Evolutionary conservation across 2,329 filamentous ascomycete species (phyloP).

Genomic region (Venturia carpophila): DNA sequence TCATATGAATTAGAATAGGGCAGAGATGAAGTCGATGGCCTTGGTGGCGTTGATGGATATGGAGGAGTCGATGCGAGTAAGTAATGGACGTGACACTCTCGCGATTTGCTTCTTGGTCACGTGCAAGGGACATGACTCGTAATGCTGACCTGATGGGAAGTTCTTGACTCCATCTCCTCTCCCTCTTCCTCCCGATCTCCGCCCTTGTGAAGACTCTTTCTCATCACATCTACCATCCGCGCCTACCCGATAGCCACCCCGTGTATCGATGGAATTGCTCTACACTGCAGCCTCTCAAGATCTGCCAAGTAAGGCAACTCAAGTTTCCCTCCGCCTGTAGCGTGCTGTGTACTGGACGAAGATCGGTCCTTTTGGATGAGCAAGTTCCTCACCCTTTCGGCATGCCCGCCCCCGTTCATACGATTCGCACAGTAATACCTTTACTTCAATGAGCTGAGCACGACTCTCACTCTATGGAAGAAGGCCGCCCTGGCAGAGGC

Average conservation of each 20-base stretch:
- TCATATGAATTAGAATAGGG: constrained; percentile 4
- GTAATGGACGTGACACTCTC: background rate
- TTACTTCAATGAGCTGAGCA: no score
- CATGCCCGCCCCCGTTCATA: background rate
- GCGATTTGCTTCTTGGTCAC: background rate
- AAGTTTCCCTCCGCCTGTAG: background rate
- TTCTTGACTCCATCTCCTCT: background rate
- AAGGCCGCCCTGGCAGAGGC: no score
- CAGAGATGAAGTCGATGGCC: background rate
- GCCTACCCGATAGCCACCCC: background rate
- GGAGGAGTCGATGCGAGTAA: no score
- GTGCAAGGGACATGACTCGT: background rate
- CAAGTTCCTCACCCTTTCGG: background rate
- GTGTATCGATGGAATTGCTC: background rate
- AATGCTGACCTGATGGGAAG: no score
- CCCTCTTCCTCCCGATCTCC: background rate
- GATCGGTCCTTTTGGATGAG: constrained; percentile 6
- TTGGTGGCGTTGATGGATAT: background rate
- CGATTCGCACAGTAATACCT: no score
- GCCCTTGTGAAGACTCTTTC: background rate
- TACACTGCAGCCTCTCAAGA: background rate
- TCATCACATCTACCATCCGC: background rate
- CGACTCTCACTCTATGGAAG: no score
- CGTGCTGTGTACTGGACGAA: background rate
- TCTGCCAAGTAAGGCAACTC: background rate